Base-by-base conservation (phyloP, 352 stramenopile genomes). In the Phytophthora agathidicida region DNA sequence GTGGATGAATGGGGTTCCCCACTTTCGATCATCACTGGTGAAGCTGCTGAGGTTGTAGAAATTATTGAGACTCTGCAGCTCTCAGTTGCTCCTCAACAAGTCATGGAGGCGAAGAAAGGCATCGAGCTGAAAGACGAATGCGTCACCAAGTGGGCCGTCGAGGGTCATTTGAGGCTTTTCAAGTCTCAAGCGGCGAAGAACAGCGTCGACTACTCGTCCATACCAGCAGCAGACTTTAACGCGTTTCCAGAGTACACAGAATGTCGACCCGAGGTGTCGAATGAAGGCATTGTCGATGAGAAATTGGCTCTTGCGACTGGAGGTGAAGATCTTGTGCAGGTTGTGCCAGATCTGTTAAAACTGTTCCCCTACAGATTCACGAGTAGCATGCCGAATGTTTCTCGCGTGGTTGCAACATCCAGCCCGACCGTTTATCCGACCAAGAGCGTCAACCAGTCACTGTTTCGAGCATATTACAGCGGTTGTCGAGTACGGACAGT, bases 171-270 rank as follows among this genome's bases (percentile, higher is more conserved):
- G 0, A 35, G 53, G 0, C 37, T 68, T 6, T 71, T 74, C 11
- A 70, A 64, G 16, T 71, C 71, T 44, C 65, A 74, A 20, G 44
- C 43, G 0, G 54, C 63, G 19, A 65, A 60, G n/a, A 60, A 74
- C 31, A 67, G 52, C 27, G 7, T 58, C 11, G 53, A 67, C 17
- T 71, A 74, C 35, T 68, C 65, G 2, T 71, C 65, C 5, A 68
- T 71, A 24, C 49, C 65, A 5, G 60, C 54, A 17, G 65, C 65
- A 19, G 60, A 71, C 35, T 64, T 68, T 16, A 71, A 54, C 10
- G 49, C 61, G 1, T 74, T 71, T 17, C 65, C 65, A 28, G 53
- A 68, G 32, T 74, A 68, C 30, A 63, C 65, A 0, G 65, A 74
- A 10, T 71, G 65, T 36, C 42, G 65, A 6, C 46, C 52, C 0